Percentiles rank a stretch among this genome's conserved stretches.
These are phyloP conservation scores for Bipolaris bicolor DNA, from an alignment of 2,329 filamentous ascomycete genomes.

Conservation along the genomic window DNA sequence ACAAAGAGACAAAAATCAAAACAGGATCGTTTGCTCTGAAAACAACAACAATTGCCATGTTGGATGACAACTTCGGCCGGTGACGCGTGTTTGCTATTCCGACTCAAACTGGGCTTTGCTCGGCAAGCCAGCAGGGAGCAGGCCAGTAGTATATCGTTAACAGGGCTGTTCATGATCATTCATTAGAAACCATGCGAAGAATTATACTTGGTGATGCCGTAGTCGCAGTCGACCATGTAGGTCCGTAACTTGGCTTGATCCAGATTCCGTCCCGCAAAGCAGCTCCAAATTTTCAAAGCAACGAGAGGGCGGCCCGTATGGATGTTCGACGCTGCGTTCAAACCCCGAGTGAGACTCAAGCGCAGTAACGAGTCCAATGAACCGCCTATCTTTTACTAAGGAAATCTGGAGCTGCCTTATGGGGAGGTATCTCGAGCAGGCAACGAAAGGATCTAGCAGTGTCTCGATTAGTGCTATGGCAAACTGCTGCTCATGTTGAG, in stretches of 20 bases:
- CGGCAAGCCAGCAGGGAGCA: not conserved
- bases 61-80: not conserved
- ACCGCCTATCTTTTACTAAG: not conserved
- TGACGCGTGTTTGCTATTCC: not conserved
- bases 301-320: not conserved
- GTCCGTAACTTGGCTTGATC: not conserved
- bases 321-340: not conserved
- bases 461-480: conserved; percentile 6
- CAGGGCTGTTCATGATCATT: not conserved
- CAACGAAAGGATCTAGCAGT: conserved; percentile 6
- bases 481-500: not conserved
- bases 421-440: not conserved
- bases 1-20: not conserved
- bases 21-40: not conserved
- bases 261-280: not conserved
- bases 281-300: not conserved
- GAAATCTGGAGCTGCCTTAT: not conserved
- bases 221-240: not conserved
- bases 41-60: not conserved
- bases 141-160: too few species aligned
- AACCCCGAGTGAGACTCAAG: not conserved
- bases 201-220: not conserved
- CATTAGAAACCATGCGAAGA: not conserved
- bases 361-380: conserved; percentile 1
- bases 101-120: not conserved